phyloP scores from a whole-genome alignment of 352 stramenopile species.

The Globisporangium cylindrosporum region DNA sequence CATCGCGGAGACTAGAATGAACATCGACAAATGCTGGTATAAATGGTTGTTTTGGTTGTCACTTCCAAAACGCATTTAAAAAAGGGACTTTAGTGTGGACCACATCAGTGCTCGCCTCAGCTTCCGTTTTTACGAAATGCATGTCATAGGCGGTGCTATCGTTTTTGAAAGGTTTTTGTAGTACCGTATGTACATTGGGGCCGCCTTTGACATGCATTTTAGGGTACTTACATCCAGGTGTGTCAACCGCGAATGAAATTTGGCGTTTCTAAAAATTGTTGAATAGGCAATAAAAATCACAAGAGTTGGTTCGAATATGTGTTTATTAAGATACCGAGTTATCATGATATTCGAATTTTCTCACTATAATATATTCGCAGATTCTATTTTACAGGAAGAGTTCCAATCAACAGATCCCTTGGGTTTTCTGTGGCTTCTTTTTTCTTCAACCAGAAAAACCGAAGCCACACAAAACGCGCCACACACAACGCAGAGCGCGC shows the following conservation, averaged over 20 bases:
- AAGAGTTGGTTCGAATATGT: background rate
- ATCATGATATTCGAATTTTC: background rate
- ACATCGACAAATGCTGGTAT: too few relatives aligned
- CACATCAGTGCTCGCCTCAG: too few relatives aligned
- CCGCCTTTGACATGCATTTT: too few relatives aligned
- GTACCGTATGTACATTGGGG: too few relatives aligned
- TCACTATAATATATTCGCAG: background rate
- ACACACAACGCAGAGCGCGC: background rate
- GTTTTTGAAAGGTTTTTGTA: too few relatives aligned
- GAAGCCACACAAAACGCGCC: background rate
- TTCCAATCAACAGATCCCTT: background rate
- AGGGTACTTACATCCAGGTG: too few relatives aligned
- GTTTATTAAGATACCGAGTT: background rate
- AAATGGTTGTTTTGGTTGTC: too few relatives aligned
- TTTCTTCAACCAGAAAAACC: background rate
- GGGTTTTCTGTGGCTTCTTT: background rate
- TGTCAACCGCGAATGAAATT: background rate
- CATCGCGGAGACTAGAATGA: too few relatives aligned
- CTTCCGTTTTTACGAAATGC: too few relatives aligned
- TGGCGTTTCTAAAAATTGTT: background rate
- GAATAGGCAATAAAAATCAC: background rate
- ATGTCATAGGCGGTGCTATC: too few relatives aligned
- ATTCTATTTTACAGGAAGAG: background rate
- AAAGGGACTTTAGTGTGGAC: too few relatives aligned
- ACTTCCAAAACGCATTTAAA: too few relatives aligned